A percentile compares a stretch with the other conserved stretches of the same genome.
Conservation (phyloP, 2,329 filamentous ascomycete genomes). For the Plectosphaerella cucumerina region DNA sequence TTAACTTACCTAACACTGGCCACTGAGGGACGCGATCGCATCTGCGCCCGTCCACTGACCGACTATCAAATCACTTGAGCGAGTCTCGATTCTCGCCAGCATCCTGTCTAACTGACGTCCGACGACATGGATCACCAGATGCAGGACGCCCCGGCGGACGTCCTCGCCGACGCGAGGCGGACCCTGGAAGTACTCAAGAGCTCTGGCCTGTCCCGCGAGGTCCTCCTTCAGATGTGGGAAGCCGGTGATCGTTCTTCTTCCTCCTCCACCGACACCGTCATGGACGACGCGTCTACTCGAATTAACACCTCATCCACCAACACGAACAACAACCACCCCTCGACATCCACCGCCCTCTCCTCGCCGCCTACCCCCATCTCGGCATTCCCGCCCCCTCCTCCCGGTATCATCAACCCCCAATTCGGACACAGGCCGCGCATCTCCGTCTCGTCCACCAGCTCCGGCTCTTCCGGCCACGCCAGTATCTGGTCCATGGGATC, state of each 20-base stretch:
- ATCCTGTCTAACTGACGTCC: too few species aligned
- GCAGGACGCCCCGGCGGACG: conserved; percentile 33
- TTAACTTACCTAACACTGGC: not conserved
- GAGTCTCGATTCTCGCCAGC: not conserved
- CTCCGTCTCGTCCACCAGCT: conserved; percentile 46
- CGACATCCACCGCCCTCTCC: conserved; percentile 13
- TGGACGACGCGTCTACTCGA: conserved; percentile 13
- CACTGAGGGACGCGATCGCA: not conserved
- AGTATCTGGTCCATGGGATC: conserved; percentile 25
- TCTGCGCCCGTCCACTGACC: not conserved
- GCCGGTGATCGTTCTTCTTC: conserved; percentile 10
- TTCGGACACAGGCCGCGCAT: conserved; percentile 32
- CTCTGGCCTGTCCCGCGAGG: conserved; percentile 38
- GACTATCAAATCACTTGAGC: not conserved
- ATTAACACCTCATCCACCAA: conserved; percentile 2
- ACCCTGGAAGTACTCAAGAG: conserved; percentile 42
- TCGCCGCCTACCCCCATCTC: not conserved
- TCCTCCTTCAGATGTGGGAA: conserved; percentile 20
- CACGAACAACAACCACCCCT: conserved; percentile 3
- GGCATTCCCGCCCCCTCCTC: not conserved
- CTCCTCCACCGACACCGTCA: conserved; percentile 5
- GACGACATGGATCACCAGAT: conserved; percentile 12
- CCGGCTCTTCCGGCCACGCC: conserved; percentile 41
- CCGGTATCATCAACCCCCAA: conserved; percentile 29
- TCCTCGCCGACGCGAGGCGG: conserved; percentile 39